phyloP scores from a whole-genome alignment of 495 filamentous ascomycete genomes.

The Entonaema liquescens region DNA sequence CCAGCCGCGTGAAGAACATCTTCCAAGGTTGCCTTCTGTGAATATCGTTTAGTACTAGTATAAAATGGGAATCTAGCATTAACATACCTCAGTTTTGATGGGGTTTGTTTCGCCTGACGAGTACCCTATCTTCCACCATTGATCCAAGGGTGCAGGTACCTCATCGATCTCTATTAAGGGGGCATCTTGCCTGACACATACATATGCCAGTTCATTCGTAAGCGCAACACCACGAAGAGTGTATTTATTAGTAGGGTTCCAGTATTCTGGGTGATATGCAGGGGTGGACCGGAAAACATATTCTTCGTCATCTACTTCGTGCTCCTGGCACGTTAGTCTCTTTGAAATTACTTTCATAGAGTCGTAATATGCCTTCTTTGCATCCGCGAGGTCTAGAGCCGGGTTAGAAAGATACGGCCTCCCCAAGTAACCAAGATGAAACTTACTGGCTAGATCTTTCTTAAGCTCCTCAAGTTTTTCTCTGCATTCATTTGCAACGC shows the following conservation, averaged over 20 bases:
- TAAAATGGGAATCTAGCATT: background rate
- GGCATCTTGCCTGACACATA: constrained; percentile 45
- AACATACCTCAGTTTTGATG: constrained; percentile 49
- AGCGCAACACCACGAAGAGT: constrained; percentile 53
- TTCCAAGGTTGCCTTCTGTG: constrained; percentile 45
- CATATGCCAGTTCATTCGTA: constrained; percentile 47
- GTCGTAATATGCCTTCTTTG: constrained; percentile 24
- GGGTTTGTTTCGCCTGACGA: constrained; percentile 38
- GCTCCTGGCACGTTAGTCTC: constrained; percentile 48
- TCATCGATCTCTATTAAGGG: constrained; percentile 36
- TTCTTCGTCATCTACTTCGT: constrained; percentile 38
- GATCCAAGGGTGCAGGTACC: constrained; percentile 35
- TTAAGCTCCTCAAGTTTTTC: constrained; percentile 28
- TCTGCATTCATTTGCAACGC: constrained; percentile 24
- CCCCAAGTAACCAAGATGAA: background rate
- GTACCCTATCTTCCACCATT: constrained; percentile 57
- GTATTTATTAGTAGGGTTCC: constrained; percentile 52
- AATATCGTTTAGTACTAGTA: constrained; percentile 19
- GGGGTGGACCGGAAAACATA: constrained; percentile 41
- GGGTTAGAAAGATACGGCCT: constrained; percentile 26
- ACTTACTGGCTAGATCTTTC: constrained; percentile 30
- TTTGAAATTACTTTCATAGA: constrained; percentile 38
- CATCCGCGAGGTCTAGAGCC: constrained; percentile 33
- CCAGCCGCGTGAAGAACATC: constrained; percentile 48
- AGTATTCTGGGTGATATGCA: constrained; percentile 44